Percentiles rank a stretch among this genome's conserved stretches.
These are phyloP conservation scores for Fusarium sp. DNA, from an alignment of 2,329 filamentous ascomycete species.

Conservation along the genomic window DNA sequence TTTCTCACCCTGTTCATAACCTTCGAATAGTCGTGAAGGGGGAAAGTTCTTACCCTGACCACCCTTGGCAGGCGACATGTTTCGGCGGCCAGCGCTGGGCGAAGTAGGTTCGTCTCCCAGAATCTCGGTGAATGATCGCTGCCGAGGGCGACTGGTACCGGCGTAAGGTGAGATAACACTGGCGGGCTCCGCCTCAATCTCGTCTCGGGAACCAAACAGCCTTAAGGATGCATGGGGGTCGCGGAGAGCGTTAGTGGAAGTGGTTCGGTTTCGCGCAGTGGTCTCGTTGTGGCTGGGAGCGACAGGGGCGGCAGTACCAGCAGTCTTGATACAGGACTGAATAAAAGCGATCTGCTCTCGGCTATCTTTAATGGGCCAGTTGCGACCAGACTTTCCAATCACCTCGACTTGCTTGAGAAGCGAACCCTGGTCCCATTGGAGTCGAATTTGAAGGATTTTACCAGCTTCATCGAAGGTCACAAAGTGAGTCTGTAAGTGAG, in stretches of 20 bases:
- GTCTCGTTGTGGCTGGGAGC: conserved; percentile 52
- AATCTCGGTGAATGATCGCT: conserved; percentile 81
- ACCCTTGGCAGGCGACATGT: conserved; percentile 60
- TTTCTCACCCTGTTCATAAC: no score
- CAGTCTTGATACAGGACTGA: conserved; percentile 65
- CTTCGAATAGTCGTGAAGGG: no score
- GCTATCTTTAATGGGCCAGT: conserved; percentile 94
- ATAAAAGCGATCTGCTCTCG: conserved; percentile 86
- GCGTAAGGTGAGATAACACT: conserved; percentile 70
- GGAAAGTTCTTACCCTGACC: conserved; percentile 72
- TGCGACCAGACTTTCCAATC: conserved; percentile 88
- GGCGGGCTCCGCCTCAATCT: conserved; percentile 62
- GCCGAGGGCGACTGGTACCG: conserved; percentile 64
- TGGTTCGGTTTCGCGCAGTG: conserved; percentile 60
- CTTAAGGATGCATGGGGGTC: conserved; percentile 78
- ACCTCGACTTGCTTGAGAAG: conserved; percentile 93
- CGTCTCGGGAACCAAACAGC: conserved; percentile 78
- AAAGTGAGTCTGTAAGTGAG: conserved; percentile 76
- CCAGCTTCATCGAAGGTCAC: conserved; percentile 81
- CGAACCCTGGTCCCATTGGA: conserved; percentile 95
- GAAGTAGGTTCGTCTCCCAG: conserved; percentile 68
- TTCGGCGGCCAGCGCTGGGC: conserved; percentile 59
- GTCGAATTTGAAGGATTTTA: conserved; percentile 87
- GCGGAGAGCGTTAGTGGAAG: conserved; percentile 65
- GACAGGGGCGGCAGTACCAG: conserved; percentile 50